Percentiles rank a stretch among this genome's conserved stretches.
phyloP scores from a whole-genome alignment of 2,329 filamentous ascomycete genomes.

The Xylaria sp. region DNA sequence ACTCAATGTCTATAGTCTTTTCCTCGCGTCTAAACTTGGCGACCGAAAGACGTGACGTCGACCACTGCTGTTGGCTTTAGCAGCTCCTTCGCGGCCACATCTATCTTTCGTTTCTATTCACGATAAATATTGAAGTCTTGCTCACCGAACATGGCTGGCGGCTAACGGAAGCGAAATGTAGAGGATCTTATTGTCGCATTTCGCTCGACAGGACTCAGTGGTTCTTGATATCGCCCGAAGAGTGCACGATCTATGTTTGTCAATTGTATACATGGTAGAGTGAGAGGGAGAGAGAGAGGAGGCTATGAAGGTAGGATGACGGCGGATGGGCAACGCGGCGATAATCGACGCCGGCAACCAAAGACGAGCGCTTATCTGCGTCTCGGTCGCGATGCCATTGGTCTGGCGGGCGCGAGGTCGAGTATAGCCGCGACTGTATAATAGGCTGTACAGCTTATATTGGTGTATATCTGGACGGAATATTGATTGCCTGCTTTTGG shows the following conservation, averaged over 20 bases:
- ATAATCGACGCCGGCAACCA: constrained; percentile 3
- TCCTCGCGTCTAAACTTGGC: constrained; percentile 24
- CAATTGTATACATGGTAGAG: constrained; percentile 11
- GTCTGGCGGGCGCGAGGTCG: constrained; percentile 13
- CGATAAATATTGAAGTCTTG: constrained; percentile 2
- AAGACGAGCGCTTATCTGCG: constrained; percentile 35
- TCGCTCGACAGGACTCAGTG: constrained; percentile 8
- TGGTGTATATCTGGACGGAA: constrained; percentile 22
- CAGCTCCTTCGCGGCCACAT: neutral
- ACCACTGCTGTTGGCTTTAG: constrained; percentile 12
- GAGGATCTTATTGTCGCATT: neutral
- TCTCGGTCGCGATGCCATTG: constrained; percentile 30
- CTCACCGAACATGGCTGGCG: constrained; percentile 8
- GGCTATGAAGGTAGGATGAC: constrained; percentile 27
- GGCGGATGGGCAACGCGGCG: constrained; percentile 25
- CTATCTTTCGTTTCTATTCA: neutral
- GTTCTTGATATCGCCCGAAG: constrained; percentile 11
- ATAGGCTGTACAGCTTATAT: constrained; percentile 39
- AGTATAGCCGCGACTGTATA: constrained; percentile 38
- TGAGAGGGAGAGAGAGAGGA: neutral
- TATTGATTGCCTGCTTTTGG: constrained; percentile 33
- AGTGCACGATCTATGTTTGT: constrained; percentile 33
- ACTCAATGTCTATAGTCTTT: neutral
- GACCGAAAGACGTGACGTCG: constrained; percentile 6
- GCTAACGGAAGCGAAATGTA: constrained; percentile 5